These are phyloP conservation scores for Boletus insuetus DNA, from an alignment of 768 basidiomycete genomes.

Conservation along the genomic window DNA sequence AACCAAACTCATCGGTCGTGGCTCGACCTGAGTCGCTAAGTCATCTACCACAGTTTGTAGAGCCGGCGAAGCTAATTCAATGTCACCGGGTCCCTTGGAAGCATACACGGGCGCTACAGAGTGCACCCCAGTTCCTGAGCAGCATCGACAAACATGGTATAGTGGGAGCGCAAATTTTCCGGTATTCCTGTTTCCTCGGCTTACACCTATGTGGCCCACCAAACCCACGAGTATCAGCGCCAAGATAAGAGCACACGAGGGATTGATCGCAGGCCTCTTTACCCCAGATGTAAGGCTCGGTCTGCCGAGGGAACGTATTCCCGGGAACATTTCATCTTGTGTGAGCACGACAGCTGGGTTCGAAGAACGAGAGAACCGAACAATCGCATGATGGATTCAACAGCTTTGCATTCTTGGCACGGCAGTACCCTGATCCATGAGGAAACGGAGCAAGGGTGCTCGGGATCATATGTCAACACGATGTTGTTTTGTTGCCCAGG, in stretches of 20 bases:
- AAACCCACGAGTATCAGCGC: constrained; percentile 5
- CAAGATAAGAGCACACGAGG: constrained; percentile 15
- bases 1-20: constrained; percentile 2
- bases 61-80: constrained; percentile 6
- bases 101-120: constrained; percentile 8
- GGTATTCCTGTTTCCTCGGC: constrained; percentile 14
- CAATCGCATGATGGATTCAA: neutral
- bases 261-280: constrained; percentile 2
- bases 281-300: constrained; percentile 16
- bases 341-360: constrained; percentile 3
- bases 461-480: neutral
- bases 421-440: neutral
- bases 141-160: constrained; percentile 9
- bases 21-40: neutral
- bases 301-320: constrained; percentile 1
- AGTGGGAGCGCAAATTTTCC: constrained; percentile 11
- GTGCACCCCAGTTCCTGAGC: constrained; percentile 31
- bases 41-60: neutral
- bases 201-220: constrained; percentile 5
- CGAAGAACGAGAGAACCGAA: neutral
- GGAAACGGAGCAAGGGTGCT: neutral
- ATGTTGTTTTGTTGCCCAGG: neutral
- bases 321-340: constrained; percentile 4
- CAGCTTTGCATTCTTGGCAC: neutral
- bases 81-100: constrained; percentile 2